Percentiles rank a stretch among this genome's conserved stretches.
Evolutionary conservation across 306 rosid species (phyloP).

Genomic region (Biancaea sappan): DNA sequence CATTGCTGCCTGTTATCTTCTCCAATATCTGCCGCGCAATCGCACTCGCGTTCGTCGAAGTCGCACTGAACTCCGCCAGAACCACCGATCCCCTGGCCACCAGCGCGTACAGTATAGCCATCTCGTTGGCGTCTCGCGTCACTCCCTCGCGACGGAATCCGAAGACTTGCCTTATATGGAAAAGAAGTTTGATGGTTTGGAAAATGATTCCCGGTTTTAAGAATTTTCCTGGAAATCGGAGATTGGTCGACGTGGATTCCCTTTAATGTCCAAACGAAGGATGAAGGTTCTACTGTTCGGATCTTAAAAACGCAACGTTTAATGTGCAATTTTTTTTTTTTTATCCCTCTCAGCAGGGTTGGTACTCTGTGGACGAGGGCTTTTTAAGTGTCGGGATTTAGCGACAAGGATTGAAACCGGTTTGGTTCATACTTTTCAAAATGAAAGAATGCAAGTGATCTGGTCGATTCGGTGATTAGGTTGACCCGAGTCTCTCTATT

Average conservation of each 20-base stretch:
- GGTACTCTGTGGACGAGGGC: too few species aligned
- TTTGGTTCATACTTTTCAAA: too few species aligned
- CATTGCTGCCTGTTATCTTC: conserved; percentile 73
- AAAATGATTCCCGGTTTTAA: not conserved
- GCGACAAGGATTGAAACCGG: too few species aligned
- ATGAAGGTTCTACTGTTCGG: not conserved
- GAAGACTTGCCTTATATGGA: not conserved
- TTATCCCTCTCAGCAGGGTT: too few species aligned
- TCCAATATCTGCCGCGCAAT: conserved; percentile 80
- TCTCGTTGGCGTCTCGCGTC: not conserved
- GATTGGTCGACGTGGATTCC: not conserved
- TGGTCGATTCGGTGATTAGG: too few species aligned
- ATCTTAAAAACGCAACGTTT: too few species aligned
- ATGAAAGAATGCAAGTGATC: too few species aligned
- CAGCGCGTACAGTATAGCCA: conserved; percentile 83
- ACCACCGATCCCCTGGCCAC: conserved; percentile 92
- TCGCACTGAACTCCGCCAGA: conserved; percentile 74
- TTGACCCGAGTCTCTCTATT: too few species aligned
- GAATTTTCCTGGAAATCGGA: not conserved
- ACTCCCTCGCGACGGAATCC: not conserved
- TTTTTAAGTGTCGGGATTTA: too few species aligned
- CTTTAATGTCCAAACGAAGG: not conserved
- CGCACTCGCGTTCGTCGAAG: conserved; percentile 82
- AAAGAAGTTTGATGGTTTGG: not conserved
- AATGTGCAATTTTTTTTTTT: too few species aligned